Base-by-base conservation (phyloP, 345 rosid species). In the Populus ilicifolia region DNA sequence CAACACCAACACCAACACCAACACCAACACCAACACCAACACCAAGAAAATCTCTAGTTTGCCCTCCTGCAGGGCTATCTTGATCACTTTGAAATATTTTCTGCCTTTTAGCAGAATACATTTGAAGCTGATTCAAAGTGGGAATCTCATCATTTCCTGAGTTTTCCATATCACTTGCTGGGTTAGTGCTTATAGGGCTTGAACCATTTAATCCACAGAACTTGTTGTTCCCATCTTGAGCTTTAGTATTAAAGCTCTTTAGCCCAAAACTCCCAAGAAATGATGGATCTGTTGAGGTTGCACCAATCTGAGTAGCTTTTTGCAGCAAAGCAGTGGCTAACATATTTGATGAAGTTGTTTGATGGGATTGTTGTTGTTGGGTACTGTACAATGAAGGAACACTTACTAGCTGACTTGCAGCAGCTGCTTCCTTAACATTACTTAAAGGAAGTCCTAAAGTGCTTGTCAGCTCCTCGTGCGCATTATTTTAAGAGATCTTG, bases 301-400 rank as follows among this genome's bases (percentile, higher is more conserved):
- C 89, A 20, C 97, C 97, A 41, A 93, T 92, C 70, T 89, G 94
- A 21, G 99, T 94, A 41, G 99, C 98, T 84, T 93, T 96, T 79
- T 93, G 98, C 71, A 96, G 85, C 71, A 96, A 87, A 69, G 98
- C 99, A 16, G 99, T 96, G 62, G 99, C 99, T 2, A 98, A 93
- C 94, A 92, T 93, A 33, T 82, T 90, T 20, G 83, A 86, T 33
- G 89, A 78, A 21, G 87, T 39, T 8, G 84, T 61, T 29, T 69
- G 79, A 36, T 84, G 87, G 27, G 83, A 68, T 5, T 80, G 86
- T 8, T 83, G 85, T 39, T 85, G 89, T 17, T 85, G 91, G 39
- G 83, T 84, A 86, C 94, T 91, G 54, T 82, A 93, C 59, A 91
- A 80, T 50, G 93, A 96, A 78, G 98, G 99, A 74, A 91, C 91